Percentiles rank a stretch among this genome's conserved stretches.
phyloP scores from a whole-genome alignment of 345 rosid genomes.

The Linum trigynum region DNA sequence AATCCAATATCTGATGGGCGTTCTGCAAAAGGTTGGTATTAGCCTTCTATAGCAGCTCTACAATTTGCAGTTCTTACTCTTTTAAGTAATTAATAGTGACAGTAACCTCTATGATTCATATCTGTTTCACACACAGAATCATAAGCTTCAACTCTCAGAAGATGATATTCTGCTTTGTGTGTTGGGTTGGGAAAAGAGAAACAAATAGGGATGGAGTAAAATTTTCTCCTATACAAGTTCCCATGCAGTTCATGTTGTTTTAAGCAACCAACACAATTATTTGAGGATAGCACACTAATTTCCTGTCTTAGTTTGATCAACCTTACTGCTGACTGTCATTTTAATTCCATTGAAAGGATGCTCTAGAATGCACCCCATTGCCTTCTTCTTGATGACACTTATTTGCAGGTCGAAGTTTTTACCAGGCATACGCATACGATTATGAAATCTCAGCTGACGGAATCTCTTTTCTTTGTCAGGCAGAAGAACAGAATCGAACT shows the following conservation, averaged over 20 bases:
- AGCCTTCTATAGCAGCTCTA: not conserved
- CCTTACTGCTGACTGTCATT: not conserved
- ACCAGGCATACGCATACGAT: not conserved
- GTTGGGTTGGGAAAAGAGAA: not conserved
- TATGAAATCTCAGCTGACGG: not conserved
- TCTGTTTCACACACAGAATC: not conserved
- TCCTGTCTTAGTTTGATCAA: no score
- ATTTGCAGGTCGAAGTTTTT: not conserved
- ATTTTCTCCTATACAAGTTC: no score
- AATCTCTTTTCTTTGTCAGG: conserved; percentile 23
- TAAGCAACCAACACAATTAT: no score
- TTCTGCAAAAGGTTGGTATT: conserved; percentile 45
- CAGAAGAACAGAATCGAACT: conserved; percentile 46
- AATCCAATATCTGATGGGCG: conserved; percentile 38
- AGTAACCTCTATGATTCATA: not conserved
- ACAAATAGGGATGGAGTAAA: no score
- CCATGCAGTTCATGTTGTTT: no score
- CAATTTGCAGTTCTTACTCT: not conserved
- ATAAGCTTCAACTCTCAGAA: not conserved
- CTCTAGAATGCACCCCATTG: not conserved
- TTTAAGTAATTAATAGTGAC: not conserved
- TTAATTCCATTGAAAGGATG: not conserved
- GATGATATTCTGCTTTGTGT: not conserved
- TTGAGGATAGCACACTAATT: no score
- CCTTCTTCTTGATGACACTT: not conserved